A percentile compares a stretch with the other conserved stretches of the same genome.
Conservation (phyloP, 192 early-diverging fungal species). For the Coemansia sp. region DNA sequence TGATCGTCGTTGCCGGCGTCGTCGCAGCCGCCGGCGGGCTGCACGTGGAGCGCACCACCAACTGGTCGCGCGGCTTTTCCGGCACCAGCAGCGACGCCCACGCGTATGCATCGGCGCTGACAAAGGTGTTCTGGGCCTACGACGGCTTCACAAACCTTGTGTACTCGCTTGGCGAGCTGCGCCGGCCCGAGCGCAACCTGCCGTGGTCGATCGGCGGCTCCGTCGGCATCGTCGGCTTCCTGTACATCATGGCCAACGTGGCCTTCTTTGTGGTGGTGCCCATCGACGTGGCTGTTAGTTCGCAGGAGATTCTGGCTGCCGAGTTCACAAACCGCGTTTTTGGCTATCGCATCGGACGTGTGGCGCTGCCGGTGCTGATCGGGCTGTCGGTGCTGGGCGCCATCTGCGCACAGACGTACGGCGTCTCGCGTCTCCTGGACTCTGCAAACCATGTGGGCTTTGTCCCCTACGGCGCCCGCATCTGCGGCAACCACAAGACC, state of each 20-base stretch:
- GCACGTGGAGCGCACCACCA: conserved; percentile 21
- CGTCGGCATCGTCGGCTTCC: conserved; percentile 66
- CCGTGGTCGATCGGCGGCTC: conserved; percentile 78
- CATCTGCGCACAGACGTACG: conserved; percentile 57
- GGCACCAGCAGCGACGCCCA: conserved; percentile 58
- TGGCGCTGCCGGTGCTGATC: conserved; percentile 57
- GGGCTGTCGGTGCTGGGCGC: conserved; percentile 57
- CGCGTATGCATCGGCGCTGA: conserved; percentile 54
- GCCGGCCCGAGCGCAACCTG: conserved; percentile 74
- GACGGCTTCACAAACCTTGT: conserved; percentile 75
- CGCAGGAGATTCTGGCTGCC: conserved; percentile 63
- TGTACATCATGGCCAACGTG: conserved; percentile 79
- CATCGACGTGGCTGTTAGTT: conserved; percentile 62
- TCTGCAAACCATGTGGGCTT: conserved; percentile 58
- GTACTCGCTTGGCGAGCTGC: conserved; percentile 83
- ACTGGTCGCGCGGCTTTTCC: conserved; percentile 64
- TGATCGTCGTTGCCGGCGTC: conserved; percentile 69
- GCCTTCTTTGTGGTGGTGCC: conserved; percentile 81
- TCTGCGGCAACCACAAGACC: conserved; percentile 49
- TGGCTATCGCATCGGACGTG: conserved; percentile 53
- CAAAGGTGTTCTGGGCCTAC: conserved; percentile 60
- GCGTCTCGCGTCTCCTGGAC: conserved; percentile 55
- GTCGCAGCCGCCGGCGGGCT: conserved; percentile 63
- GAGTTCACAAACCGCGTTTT: conserved; percentile 60
- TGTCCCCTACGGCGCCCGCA: conserved; percentile 47